Conservation (phyloP, 768 basidiomycete genomes). For the Plicaturopsis crispa region DNA sequence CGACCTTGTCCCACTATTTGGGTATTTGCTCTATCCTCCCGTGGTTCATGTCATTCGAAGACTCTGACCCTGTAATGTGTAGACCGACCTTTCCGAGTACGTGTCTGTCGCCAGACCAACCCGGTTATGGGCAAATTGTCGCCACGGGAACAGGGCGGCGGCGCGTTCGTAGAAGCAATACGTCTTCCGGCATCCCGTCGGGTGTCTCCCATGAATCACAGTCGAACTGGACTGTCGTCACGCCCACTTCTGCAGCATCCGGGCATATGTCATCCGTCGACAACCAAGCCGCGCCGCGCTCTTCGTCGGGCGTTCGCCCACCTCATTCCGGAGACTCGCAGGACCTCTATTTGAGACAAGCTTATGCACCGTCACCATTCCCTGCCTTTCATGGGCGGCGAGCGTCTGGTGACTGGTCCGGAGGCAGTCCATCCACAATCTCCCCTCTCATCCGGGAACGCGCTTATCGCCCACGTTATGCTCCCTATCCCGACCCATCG, state of each 20-base stretch:
- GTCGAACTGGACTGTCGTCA: constrained; percentile 42
- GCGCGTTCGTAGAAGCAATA: constrained; percentile 45
- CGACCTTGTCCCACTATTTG: constrained; percentile 82
- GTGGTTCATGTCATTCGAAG: too few species aligned
- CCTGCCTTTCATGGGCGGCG: too few species aligned
- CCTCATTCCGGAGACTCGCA: too few species aligned
- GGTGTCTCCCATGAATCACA: constrained; percentile 22
- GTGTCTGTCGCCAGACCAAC: constrained; percentile 78
- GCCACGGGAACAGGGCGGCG: constrained; percentile 52
- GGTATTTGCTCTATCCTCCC: too few species aligned
- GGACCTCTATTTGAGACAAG: too few species aligned
- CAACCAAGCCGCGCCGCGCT: too few species aligned
- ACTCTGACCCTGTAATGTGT: constrained; percentile 14
- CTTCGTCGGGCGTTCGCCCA: too few species aligned
- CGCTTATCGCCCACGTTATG: constrained; percentile 25
- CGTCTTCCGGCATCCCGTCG: constrained; percentile 21
- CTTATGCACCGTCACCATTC: too few species aligned
- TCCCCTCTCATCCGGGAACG: constrained; percentile 17
- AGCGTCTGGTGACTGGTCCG: too few species aligned
- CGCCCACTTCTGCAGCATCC: too few species aligned
- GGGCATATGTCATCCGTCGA: too few species aligned
- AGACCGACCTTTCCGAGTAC: constrained; percentile 81
- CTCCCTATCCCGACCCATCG: constrained; percentile 35
- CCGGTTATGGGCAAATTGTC: constrained; percentile 82
- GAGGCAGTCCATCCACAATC: too few species aligned